Evolutionary conservation across 805 yeast species (phyloP).

Genomic region (Scheffersomyces ergatensis): DNA sequence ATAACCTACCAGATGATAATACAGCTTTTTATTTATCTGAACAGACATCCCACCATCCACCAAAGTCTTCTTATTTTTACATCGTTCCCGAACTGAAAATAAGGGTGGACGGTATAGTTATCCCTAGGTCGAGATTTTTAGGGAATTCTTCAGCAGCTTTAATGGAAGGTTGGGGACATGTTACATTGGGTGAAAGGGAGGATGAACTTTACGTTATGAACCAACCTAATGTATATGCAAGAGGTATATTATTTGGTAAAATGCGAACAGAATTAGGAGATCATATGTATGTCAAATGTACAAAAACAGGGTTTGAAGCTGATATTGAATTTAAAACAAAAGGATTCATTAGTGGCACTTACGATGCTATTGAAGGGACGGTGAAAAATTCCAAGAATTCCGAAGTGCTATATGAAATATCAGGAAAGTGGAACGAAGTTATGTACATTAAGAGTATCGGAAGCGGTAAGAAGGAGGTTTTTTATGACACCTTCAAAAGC

Average conservation of each 20-base stretch:
- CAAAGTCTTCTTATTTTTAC: constrained; percentile 90
- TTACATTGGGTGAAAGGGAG: constrained; percentile 61
- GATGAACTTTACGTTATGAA: constrained; percentile 78
- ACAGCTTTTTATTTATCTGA: constrained; percentile 86
- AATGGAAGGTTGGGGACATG: constrained; percentile 86
- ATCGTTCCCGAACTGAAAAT: constrained; percentile 77
- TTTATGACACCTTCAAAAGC: constrained; percentile 48
- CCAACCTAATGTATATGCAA: constrained; percentile 95
- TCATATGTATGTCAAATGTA: constrained; percentile 74
- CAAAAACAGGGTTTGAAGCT: constrained; percentile 55
- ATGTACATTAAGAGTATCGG: constrained; percentile 59
- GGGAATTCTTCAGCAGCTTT: constrained; percentile 97
- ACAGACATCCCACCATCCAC: constrained; percentile 99
- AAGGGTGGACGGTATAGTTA: constrained; percentile 82
- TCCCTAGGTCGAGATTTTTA: constrained; percentile 83
- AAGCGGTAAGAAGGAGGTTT: constrained; percentile 44
- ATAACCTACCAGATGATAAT: constrained; percentile 61
- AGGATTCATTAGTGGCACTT: constrained; percentile 90
- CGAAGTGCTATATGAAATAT: constrained; percentile 58
- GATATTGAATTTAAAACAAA: constrained; percentile 93
- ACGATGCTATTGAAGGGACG: constrained; percentile 81
- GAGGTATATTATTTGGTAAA: constrained; percentile 90
- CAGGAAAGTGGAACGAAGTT: constrained; percentile 93
- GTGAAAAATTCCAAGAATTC: constrained; percentile 45
- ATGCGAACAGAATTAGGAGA: constrained; percentile 92